Base-by-base conservation (phyloP, 768 basidiomycete genomes). In the Podaxis sp. region DNA sequence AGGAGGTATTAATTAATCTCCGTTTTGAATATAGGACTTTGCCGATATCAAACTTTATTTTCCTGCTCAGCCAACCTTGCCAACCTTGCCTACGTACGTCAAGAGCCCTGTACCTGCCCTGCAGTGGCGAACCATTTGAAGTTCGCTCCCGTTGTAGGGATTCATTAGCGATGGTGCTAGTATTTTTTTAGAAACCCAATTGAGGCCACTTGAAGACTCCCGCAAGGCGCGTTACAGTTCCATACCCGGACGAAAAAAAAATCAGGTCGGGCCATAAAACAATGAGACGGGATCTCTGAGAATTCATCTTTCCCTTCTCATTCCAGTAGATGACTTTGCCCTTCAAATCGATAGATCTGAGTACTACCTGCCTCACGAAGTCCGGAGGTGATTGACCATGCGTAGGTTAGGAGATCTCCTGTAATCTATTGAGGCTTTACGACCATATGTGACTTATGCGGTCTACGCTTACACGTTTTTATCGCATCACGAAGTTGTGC, bases 21-120 rank as follows among this genome's bases (percentile, higher is more conserved):
- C 53, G 26, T 46, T 55, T 11, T 36, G 53, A 13, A 62, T 49
- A 15, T 7, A 48, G 44, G 61, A 38, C 22, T 30, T 24, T 62
- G 52, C 33, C 53, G 53, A 33, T 19, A 62, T 62, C 44, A 54
- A 62, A 62, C 61, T 17, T 62, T 62, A 62, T 55, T 48, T 22
- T 15, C 19, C 19, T 28, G 40, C 42, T 4, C 52, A 24, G 44
- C 61, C 52, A 62, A 62, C 61, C 42, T 48, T 61, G 53, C 60
- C 53, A 54, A 44, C 7, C 44, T 22, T 46, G 19, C 28, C 28
- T 30, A 36, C 39, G 40, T 30, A 13, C 19, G 28, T 56, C 19
- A 46, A 44, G 9, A 15, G 38, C 44, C 44, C 57, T 51, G 49
- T 3, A 22, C 19, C 17, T 19, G 5, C 44, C 44, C 44, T 46